These are phyloP conservation scores for Ilex paraguariensis DNA, from an alignment of 305 asterid genomes.

Conservation along the genomic window DNA sequence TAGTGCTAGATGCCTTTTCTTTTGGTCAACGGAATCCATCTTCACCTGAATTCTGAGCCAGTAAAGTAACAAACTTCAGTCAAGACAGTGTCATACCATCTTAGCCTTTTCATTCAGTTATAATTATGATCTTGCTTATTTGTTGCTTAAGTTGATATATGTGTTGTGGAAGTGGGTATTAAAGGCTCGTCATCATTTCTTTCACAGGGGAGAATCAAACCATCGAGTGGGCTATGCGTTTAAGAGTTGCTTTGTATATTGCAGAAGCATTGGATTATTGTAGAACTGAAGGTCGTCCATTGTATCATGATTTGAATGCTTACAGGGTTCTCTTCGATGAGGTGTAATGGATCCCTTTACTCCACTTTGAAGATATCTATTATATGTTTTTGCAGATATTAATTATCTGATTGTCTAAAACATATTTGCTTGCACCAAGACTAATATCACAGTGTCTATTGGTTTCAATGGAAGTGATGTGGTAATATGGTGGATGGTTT, in stretches of 20 bases:
- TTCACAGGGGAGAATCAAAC: conserved; percentile 92
- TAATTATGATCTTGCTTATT: neutral
- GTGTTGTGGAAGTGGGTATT: neutral
- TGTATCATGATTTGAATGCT: conserved; percentile 97
- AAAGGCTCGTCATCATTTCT: conserved; percentile 11
- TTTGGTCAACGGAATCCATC: neutral
- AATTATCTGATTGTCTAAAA: neutral
- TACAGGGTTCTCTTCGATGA: conserved; percentile 96
- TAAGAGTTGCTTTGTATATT: conserved; percentile 86
- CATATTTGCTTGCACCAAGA: neutral
- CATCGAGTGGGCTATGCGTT: conserved; percentile 97
- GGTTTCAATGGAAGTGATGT: conserved; percentile 9
- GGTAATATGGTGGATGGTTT: conserved; percentile 21
- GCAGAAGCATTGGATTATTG: conserved; percentile 97
- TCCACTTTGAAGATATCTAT: neutral
- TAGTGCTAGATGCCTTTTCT: neutral
- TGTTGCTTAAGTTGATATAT: too few relatives aligned
- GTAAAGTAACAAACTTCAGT: too few relatives aligned
- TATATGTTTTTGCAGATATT: conserved; percentile 12
- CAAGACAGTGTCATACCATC: neutral
- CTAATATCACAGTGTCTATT: neutral
- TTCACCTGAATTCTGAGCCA: too few relatives aligned
- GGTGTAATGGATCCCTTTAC: conserved; percentile 34
- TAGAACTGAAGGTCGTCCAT: conserved; percentile 86
- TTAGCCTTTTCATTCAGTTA: neutral